phyloP scores from a whole-genome alignment of 2,329 filamentous ascomycete species.

The Chaetomiaceae sp. region DNA sequence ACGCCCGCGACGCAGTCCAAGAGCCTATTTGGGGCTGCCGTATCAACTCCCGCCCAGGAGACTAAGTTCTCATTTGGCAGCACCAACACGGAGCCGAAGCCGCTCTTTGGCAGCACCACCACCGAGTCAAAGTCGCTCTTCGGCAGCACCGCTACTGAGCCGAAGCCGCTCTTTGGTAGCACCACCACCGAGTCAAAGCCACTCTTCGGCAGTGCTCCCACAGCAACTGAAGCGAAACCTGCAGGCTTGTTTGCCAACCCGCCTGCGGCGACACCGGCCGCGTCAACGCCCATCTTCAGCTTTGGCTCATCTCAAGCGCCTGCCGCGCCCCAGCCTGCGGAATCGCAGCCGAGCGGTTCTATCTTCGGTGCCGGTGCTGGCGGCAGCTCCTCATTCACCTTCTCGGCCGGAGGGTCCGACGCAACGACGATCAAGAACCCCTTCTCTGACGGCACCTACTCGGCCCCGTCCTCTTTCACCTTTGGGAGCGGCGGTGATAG shows the following conservation, averaged over 20 bases:
- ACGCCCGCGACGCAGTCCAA: slow-evolving; percentile 16
- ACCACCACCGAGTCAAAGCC: slow-evolving; percentile 23
- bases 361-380: slow-evolving; percentile 29
- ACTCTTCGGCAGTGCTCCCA: slow-evolving; percentile 28
- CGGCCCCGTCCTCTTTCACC: slow-evolving; percentile 32
- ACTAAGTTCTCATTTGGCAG: slow-evolving; percentile 33
- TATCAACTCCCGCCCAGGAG: slow-evolving; percentile 19
- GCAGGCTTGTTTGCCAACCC: slow-evolving; percentile 17
- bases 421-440: slow-evolving; percentile 35
- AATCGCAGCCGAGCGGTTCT: slow-evolving; percentile 15
- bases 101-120: slow-evolving; percentile 29
- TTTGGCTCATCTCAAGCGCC: slow-evolving; percentile 20
- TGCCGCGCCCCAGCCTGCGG: slow-evolving; percentile 15
- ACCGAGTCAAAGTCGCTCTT: slow-evolving; percentile 17
- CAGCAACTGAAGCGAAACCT: slow-evolving; percentile 36
- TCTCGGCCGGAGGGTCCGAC: slow-evolving; percentile 30
- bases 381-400: slow-evolving; percentile 36
- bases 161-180: slow-evolving; percentile 33
- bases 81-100: slow-evolving; percentile 21
- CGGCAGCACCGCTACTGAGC: slow-evolving; percentile 18
- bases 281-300: slow-evolving; percentile 18
- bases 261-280: slow-evolving; percentile 8
- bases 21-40: slow-evolving; percentile 18
- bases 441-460: slow-evolving; percentile 31
- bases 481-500: slow-evolving; percentile 38